These are phyloP conservation scores for Gnaphalium uliginosum DNA, from an alignment of 129 eudicot genomes.

Conservation along the genomic window DNA sequence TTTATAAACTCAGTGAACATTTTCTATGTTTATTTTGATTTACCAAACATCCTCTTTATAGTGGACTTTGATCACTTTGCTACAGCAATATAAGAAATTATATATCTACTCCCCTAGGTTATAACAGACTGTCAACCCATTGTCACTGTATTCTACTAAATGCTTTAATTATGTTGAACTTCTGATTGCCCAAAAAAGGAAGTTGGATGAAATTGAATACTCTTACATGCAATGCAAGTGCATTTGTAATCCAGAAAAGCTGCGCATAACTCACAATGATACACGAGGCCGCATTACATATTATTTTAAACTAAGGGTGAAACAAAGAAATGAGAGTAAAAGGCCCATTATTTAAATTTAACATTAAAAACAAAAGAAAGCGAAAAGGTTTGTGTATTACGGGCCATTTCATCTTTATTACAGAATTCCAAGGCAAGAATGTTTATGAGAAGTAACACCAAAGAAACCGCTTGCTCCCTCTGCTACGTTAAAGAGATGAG, in stretches of 20 bases:
- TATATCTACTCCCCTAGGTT: background rate
- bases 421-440: slow-evolving; percentile 12
- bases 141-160: too few relatives aligned
- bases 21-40: too few relatives aligned
- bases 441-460: background rate
- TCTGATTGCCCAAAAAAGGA: background rate
- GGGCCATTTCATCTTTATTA: slow-evolving; percentile 32
- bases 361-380: background rate
- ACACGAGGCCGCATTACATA: slow-evolving; percentile 4
- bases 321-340: background rate
- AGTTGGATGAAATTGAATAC: background rate
- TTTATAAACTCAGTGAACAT: too few relatives aligned
- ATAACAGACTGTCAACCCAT: background rate
- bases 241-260: background rate
- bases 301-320: background rate
- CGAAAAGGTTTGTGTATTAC: background rate
- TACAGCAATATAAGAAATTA: background rate
- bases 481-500: background rate
- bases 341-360: slow-evolving; percentile 22
- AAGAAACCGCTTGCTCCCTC: slow-evolving; percentile 7
- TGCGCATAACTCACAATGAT: background rate
- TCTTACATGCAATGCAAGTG: background rate
- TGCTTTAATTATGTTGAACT: background rate
- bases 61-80: background rate
- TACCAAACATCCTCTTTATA: too few relatives aligned